These are phyloP conservation scores for Trichocladium uniseriatum DNA, from an alignment of 495 filamentous ascomycete species.

Conservation along the genomic window DNA sequence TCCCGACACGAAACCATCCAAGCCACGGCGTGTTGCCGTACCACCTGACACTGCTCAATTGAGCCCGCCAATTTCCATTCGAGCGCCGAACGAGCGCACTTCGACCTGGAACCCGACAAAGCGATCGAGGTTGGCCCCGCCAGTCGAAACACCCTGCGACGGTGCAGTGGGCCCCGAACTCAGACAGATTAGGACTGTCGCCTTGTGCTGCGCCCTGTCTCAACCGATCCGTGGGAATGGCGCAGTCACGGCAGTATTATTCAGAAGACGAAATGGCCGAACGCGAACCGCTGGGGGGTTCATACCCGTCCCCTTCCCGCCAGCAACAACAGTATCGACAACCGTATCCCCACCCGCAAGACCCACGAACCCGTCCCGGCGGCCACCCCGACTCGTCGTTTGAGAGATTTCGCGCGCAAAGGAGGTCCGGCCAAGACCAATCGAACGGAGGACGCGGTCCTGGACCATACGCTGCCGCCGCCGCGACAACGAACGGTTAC, in stretches of 20 bases:
- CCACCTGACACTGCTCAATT: not conserved
- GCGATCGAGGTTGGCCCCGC: not conserved
- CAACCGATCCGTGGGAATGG: constrained; percentile 17
- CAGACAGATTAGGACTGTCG: not conserved
- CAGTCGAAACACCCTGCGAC: constrained; percentile 7
- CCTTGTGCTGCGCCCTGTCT: constrained; percentile 4
- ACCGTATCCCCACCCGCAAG: constrained; percentile 15
- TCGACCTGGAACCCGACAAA: not conserved
- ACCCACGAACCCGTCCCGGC: constrained; percentile 21
- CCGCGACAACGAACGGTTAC: constrained; percentile 5
- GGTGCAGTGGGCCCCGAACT: not conserved
- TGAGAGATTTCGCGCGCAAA: constrained; percentile 30
- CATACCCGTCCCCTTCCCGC: constrained; percentile 5
- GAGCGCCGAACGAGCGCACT: not conserved
- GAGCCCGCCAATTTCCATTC: not conserved
- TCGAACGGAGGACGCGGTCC: constrained; percentile 4
- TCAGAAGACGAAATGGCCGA: constrained; percentile 32
- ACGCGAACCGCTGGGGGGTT: constrained; percentile 29
- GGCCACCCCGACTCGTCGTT: constrained; percentile 39
- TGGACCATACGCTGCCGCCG: constrained; percentile 13
- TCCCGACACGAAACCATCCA: too few species aligned
- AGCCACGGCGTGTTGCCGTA: not conserved
- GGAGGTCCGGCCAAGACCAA: constrained; percentile 27
- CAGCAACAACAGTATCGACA: constrained; percentile 14
- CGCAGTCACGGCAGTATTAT: constrained; percentile 18